These are phyloP conservation scores for Cutaneotrichosporon daszewskae DNA, from an alignment of 1,284 basidiomycete genomes.

Conservation along the genomic window DNA sequence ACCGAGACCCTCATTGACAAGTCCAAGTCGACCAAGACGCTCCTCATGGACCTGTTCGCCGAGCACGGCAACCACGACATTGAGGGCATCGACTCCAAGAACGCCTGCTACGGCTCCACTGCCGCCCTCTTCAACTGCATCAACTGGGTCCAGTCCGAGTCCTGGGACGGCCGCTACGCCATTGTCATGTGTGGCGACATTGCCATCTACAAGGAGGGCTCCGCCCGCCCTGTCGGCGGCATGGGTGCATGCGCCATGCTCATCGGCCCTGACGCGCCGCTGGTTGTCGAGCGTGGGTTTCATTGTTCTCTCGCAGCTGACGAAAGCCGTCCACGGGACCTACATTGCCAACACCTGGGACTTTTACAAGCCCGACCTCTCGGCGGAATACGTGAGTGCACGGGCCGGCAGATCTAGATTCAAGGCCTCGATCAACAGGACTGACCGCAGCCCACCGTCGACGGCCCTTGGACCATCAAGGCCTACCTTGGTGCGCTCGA, in stretches of 20 bases:
- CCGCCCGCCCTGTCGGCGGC: slow-evolving; percentile 91
- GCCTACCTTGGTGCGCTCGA: slow-evolving; percentile 94
- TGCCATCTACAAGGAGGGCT: slow-evolving; percentile 95
- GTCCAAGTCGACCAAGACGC: slow-evolving; percentile 97
- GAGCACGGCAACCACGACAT: slow-evolving; percentile 86
- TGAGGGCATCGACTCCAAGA: slow-evolving; percentile 98
- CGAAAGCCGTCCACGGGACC: slow-evolving; percentile 85
- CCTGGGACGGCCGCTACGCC: slow-evolving; percentile 98
- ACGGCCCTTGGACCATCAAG: slow-evolving; percentile 92
- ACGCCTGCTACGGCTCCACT: slow-evolving; percentile 98
- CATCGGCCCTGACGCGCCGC: slow-evolving; percentile 91
- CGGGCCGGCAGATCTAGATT: too few relatives aligned
- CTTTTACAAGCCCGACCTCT: slow-evolving; percentile 92
- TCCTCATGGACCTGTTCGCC: slow-evolving; percentile 96
- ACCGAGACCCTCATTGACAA: slow-evolving; percentile 99
- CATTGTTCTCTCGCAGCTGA: too few relatives aligned
- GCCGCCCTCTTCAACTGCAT: slow-evolving; percentile 96
- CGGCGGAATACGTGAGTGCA: slow-evolving; percentile 49
- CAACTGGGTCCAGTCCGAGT: slow-evolving; percentile 93
- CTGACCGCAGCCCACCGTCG: slow-evolving; percentile 83
- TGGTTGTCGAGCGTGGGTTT: slow-evolving; percentile 87
- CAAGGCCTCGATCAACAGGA: too few relatives aligned
- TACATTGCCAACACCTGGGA: slow-evolving; percentile 98
- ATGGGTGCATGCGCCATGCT: slow-evolving; percentile 93
- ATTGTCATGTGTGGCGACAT: slow-evolving; percentile 98